Evolutionary conservation across 108 stramenopile species (phyloP).

Genomic region (Pinguiococcus pyrenoidosus): DNA sequence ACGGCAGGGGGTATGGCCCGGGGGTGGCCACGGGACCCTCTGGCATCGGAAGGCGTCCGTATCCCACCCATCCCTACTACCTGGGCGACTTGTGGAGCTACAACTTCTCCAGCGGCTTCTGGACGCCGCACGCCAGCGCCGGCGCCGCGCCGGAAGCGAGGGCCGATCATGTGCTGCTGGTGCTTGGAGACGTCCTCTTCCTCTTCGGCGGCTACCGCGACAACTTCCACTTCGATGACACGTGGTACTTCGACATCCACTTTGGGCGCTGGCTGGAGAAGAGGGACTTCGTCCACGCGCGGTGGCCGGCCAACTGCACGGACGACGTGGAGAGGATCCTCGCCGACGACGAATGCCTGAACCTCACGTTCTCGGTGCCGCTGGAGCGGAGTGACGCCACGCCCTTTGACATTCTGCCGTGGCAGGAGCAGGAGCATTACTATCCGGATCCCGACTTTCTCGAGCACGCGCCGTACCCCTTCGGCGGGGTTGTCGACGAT

Average conservation of each 20-base stretch:
- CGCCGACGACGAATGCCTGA: too few relatives aligned
- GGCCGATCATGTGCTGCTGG: too few relatives aligned
- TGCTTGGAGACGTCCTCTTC: slow-evolving; percentile 42
- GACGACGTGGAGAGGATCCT: slow-evolving; percentile 41
- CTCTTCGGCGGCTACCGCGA: slow-evolving; percentile 53
- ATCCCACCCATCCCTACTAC: slow-evolving; percentile 48
- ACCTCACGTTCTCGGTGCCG: too few relatives aligned
- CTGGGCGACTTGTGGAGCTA: slow-evolving; percentile 62
- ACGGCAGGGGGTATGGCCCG: slow-evolving; percentile 33
- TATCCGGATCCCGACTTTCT: slow-evolving; percentile 20
- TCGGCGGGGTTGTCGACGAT: too few relatives aligned
- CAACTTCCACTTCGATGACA: slow-evolving; percentile 58
- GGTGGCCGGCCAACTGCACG: slow-evolving; percentile 53
- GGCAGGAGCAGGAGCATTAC: slow-evolving; percentile 21
- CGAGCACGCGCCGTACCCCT: too few relatives aligned
- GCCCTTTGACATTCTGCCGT: slow-evolving; percentile 29
- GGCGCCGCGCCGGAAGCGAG: too few relatives aligned
- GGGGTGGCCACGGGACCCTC: slow-evolving; percentile 25
- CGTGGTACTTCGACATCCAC: slow-evolving; percentile 60
- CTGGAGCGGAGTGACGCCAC: background rate
- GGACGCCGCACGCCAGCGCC: slow-evolving; percentile 48
- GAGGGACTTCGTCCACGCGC: slow-evolving; percentile 46
- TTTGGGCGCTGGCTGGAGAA: slow-evolving; percentile 54
- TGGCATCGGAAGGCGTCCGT: slow-evolving; percentile 35
- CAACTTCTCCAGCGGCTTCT: slow-evolving; percentile 36